Conservation (phyloP, 164 flowering plant species). For the Nymphaea colorata region DNA sequence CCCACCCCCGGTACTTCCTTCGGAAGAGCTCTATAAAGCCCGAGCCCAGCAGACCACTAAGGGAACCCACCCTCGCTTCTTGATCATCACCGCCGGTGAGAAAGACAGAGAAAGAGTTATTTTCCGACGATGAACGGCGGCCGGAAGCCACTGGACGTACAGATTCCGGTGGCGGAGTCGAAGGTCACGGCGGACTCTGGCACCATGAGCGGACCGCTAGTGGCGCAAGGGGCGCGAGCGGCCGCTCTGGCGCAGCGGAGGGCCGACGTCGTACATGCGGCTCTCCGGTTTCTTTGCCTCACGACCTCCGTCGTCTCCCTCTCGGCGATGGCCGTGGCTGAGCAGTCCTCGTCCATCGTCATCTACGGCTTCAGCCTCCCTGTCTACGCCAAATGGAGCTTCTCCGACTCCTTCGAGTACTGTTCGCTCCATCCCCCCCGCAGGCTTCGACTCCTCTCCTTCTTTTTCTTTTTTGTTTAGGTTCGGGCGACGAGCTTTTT, state of each 20-base stretch:
- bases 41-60: background rate
- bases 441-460: background rate
- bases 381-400: slow-evolving; percentile 69
- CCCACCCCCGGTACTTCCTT: too few species aligned
- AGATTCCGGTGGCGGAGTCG: slow-evolving; percentile 26
- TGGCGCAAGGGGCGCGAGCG: background rate
- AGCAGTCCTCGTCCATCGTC: slow-evolving; percentile 26
- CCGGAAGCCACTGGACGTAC: slow-evolving; percentile 17
- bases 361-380: slow-evolving; percentile 65
- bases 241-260: slow-evolving; percentile 13
- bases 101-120: background rate
- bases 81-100: background rate
- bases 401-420: slow-evolving; percentile 66
- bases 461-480: background rate
- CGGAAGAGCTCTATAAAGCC: background rate
- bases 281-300: slow-evolving; percentile 37
- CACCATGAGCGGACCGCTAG: slow-evolving; percentile 31
- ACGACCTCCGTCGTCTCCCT: slow-evolving; percentile 31
- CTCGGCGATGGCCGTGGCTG: slow-evolving; percentile 51
- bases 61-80: background rate
- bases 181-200: slow-evolving; percentile 22
- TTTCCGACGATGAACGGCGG: slow-evolving; percentile 7
- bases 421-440: slow-evolving; percentile 1
- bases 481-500: background rate
- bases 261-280: slow-evolving; percentile 21